A percentile compares a stretch with the other conserved stretches of the same genome.
Evolutionary conservation across 345 rosid genomes (phyloP).

Genomic region (Hypericum perforatum): DNA sequence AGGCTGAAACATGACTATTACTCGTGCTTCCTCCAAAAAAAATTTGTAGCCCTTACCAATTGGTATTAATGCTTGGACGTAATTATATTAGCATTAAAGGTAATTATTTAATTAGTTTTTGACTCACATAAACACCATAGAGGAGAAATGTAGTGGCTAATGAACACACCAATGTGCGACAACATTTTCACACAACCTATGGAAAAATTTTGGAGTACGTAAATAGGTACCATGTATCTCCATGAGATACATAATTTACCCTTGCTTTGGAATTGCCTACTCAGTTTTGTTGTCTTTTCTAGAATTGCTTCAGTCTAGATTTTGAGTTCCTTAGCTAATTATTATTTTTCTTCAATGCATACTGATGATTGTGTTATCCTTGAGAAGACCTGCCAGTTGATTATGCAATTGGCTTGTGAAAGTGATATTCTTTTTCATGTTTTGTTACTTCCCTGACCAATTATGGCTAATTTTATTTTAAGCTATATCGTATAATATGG

Average conservation of each 20-base stretch:
- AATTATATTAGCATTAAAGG: too few relatives aligned
- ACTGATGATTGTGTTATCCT: conserved; percentile 46
- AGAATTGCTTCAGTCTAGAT: conserved; percentile 81
- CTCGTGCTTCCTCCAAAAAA: too few relatives aligned
- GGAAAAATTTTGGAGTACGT: conserved; percentile 61
- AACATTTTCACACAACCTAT: conserved; percentile 47
- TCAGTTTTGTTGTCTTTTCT: conserved; percentile 20
- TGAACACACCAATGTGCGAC: conserved; percentile 54
- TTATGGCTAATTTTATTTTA: not conserved
- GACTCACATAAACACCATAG: conserved; percentile 90
- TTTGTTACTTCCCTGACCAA: too few relatives aligned
- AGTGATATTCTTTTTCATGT: too few relatives aligned
- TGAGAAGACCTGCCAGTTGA: conserved; percentile 53
- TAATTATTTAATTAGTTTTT: too few relatives aligned
- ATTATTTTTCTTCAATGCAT: conserved; percentile 66
- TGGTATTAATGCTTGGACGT: too few relatives aligned
- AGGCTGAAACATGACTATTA: too few relatives aligned
- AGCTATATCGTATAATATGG: not conserved
- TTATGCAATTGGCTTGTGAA: conserved; percentile 40
- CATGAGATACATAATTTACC: not conserved
- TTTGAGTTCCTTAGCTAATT: conserved; percentile 71
- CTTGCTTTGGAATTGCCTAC: not conserved
- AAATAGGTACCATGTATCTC: conserved; percentile 41
- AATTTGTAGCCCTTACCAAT: too few relatives aligned
- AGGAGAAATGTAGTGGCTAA: conserved; percentile 60